Base-by-base conservation (phyloP, 495 filamentous ascomycete species). In the Penicillium paxilli region DNA sequence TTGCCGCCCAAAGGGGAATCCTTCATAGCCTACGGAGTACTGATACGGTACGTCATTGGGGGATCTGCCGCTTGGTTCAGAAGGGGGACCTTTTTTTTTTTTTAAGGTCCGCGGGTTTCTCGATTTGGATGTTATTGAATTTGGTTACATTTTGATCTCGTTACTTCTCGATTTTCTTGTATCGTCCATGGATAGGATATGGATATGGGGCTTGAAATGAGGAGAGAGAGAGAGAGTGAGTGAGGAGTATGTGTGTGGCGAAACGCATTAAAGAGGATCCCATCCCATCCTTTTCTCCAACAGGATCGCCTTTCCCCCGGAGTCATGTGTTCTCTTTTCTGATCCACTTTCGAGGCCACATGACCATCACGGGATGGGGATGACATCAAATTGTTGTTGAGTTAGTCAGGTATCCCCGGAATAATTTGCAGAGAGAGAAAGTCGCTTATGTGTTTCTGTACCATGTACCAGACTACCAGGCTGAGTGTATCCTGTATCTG, bases 381-480 rank as follows among this genome's bases (percentile, higher is more conserved):
- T 49, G 52, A 49, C 52, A 49, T 54, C 52, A 49, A 38, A 37
- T n/a, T n/a, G n/a, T n/a, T n/a, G n/a, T n/a, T n/a, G n/a, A n/a
- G n/a, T n/a, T n/a, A n/a, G n/a, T n/a, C n/a, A n/a, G n/a, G n/a
- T n/a, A n/a, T n/a, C n/a, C n/a, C n/a, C n/a, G n/a, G n/a, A n/a
- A n/a, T n/a, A n/a, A n/a, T n/a, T n/a, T 17, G 16, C 8, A 38
- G n/a, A n/a, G 6, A 38, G 35, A 38, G 4, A 37, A 6, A 5
- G n/a, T 32, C 8, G 26, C 26, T 30, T 30, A 30, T 12, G 12
- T 30, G 2, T 30, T 6, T 30, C 26, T 30, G 26, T 9, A 28
- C 26, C 1, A 11, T 8, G 26, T 28, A 30, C 26, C n/a, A n/a
- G n/a, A n/a, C n/a, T n/a, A n/a, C n/a, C n/a, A n/a, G n/a, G n/a